A percentile compares a stretch with the other conserved stretches of the same genome.
Evolutionary conservation across 495 filamentous ascomycete species (phyloP).

Genomic region (Hamigera avellanea): DNA sequence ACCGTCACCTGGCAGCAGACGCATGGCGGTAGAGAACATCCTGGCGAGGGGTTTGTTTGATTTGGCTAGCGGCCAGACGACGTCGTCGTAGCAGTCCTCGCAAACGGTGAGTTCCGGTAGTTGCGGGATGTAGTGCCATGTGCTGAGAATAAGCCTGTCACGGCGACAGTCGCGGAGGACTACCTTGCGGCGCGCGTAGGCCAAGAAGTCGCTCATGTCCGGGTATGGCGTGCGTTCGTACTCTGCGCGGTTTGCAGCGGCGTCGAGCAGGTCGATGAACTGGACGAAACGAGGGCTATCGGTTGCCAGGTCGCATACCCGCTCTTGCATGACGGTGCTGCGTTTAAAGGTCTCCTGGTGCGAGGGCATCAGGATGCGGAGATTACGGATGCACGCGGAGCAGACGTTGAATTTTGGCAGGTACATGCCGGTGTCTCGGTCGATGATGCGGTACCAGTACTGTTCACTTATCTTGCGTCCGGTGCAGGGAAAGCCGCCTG

Average conservation of each 20-base stretch:
- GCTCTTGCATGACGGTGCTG: constrained; percentile 14
- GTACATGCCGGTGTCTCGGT: constrained; percentile 37
- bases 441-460: constrained; percentile 48
- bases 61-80: constrained; percentile 52
- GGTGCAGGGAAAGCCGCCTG: constrained; percentile 34
- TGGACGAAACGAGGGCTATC: constrained; percentile 43
- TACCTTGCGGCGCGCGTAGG: constrained; percentile 38
- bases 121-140: constrained; percentile 52
- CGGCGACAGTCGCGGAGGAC: constrained; percentile 41
- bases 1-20: constrained; percentile 32
- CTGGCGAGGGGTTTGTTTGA: constrained; percentile 40
- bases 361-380: constrained; percentile 39
- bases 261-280: constrained; percentile 52
- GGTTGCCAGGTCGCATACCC: constrained; percentile 38
- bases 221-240: constrained; percentile 20
- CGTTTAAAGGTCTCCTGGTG: constrained; percentile 37
- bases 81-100: constrained; percentile 58
- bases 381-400: constrained; percentile 37
- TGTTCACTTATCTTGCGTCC: constrained; percentile 33
- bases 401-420: constrained; percentile 48
- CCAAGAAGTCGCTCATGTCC: constrained; percentile 37
- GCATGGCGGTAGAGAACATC: constrained; percentile 38
- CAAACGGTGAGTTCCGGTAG: constrained; percentile 58
- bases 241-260: constrained; percentile 36
- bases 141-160: constrained; percentile 34